Evolutionary conservation across 306 rosid genomes (phyloP).

Genomic region (Cucurbita maxima): DNA sequence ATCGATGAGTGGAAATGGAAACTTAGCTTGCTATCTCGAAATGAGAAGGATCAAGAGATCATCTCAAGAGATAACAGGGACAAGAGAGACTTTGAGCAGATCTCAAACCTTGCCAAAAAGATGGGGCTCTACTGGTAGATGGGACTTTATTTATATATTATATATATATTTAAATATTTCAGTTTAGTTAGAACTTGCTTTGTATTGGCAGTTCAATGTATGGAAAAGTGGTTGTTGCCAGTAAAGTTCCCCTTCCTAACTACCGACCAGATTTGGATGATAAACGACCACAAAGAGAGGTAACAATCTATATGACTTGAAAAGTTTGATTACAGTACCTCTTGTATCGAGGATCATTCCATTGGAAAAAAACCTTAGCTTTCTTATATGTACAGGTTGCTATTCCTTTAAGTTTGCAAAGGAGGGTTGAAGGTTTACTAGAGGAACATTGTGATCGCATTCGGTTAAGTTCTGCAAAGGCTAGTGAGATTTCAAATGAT

Average conservation of each 20-base stretch:
- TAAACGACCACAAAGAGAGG: slow-evolving; percentile 98
- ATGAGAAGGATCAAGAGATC: slow-evolving; percentile 81
- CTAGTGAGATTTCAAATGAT: slow-evolving; percentile 20
- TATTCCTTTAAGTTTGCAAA: slow-evolving; percentile 74
- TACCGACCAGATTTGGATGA: slow-evolving; percentile 98
- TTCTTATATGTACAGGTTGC: slow-evolving; percentile 39
- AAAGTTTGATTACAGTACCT: not conserved
- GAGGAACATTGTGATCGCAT: slow-evolving; percentile 76
- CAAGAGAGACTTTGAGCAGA: slow-evolving; percentile 90
- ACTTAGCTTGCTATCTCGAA: slow-evolving; percentile 70
- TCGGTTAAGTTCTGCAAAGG: slow-evolving; percentile 36
- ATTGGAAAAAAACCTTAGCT: not conserved
- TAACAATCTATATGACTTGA: slow-evolving; percentile 15
- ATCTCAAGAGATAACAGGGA: slow-evolving; percentile 74
- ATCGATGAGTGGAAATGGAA: slow-evolving; percentile 99
- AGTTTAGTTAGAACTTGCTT: slow-evolving; percentile 5
- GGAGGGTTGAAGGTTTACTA: slow-evolving; percentile 86
- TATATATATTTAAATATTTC: not conserved
- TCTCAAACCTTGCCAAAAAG: slow-evolving; percentile 80
- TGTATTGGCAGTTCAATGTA: slow-evolving; percentile 41
- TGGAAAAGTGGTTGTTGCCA: slow-evolving; percentile 91
- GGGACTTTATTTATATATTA: not conserved
- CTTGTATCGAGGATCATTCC: slow-evolving; percentile 1
- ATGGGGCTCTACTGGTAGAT: slow-evolving; percentile 74
- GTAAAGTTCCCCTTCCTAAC: slow-evolving; percentile 94